Evolutionary conservation across 1,284 basidiomycete genomes (phyloP).

Genomic region (Puccinia novopanici): DNA sequence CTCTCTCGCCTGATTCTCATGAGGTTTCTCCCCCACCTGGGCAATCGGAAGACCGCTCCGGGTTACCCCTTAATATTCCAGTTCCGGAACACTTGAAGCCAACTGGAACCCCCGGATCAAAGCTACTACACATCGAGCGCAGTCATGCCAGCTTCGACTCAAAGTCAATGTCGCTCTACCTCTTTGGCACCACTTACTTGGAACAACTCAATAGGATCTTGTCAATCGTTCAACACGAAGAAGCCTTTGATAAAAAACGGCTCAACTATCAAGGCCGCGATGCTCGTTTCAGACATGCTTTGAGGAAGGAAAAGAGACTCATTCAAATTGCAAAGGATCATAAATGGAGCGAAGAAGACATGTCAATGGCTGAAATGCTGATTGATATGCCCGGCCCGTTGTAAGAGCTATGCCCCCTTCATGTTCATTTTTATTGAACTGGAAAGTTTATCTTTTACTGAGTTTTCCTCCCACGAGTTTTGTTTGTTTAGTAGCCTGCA

Average conservation of each 20-base stretch:
- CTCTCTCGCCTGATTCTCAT: slow-evolving; percentile 12
- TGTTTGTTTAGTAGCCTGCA: slow-evolving; percentile 53
- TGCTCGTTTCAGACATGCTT: slow-evolving; percentile 56
- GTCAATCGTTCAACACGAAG: slow-evolving; percentile 54
- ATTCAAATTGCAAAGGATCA: slow-evolving; percentile 58
- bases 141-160: slow-evolving; percentile 56
- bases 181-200: slow-evolving; percentile 56
- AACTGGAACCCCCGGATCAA: slow-evolving; percentile 54
- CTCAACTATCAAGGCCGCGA: slow-evolving; percentile 56
- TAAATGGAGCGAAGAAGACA: slow-evolving; percentile 53
- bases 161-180: slow-evolving; percentile 56
- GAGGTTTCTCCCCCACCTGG: slow-evolving; percentile 9
- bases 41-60: slow-evolving; percentile 20
- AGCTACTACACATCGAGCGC: slow-evolving; percentile 56
- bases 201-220: slow-evolving; percentile 55
- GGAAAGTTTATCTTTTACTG: neutral
- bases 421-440: neutral
- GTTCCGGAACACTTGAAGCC: slow-evolving; percentile 56
- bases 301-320: slow-evolving; percentile 59
- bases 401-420: neutral
- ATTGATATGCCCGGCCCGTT: slow-evolving; percentile 56
- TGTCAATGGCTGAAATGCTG: slow-evolving; percentile 54
- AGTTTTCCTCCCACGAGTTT: neutral
- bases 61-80: slow-evolving; percentile 26
- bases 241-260: slow-evolving; percentile 56